Base-by-base conservation (phyloP, 2,329 filamentous ascomycete species). In the Aspergillus chevalieri region DNA sequence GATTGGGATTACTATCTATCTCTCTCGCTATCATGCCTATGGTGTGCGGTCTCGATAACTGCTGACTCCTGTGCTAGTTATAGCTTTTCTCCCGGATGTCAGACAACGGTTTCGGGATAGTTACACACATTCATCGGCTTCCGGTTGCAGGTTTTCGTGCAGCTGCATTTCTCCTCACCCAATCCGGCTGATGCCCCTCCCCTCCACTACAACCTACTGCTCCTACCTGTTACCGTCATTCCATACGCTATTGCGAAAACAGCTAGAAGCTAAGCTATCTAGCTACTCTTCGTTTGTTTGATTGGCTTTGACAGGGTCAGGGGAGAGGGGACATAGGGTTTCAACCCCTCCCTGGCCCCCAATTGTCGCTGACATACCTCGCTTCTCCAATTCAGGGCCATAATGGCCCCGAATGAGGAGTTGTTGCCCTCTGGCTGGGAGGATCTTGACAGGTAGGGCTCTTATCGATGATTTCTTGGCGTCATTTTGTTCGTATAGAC, bases 371-470 rank as follows among this genome's bases (percentile, higher is more conserved):
- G 39, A 7, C 12, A 44, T 26, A 26, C 44, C 57, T 60, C 60
- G 60, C 64, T 67, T 64, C 65, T 63, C 61, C 61, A 57, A 54
- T 56, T 53, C 47, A 60, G 62, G 67, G 65, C 63, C 60, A 47
- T 54, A 52, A 70, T 70, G 68, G 66, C 63, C 64, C 67, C 66
- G 52, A 68, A 67, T 62, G 68, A 69, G 61, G 67, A 67, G 52
- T 63, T 64, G 64, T 59, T 70, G 59, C 66, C 67, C 54, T 65
- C 66, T 59, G 65, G 65, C 53, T 71, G 68, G 68, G 67, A 66
- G 51, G 61, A 69, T 58, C 60, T 68, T 55, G 66, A 70, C 57
- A 70, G 67, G 68, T 71, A 64, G 60, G 65, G 5, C 22, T 49
- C 9, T 38, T 33, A 15, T n/a, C 47, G 46, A 21, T 34, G 19